These are phyloP conservation scores for Protostelium mycophagum DNA, from an alignment of 78 protist genomes.

Conservation along the genomic window DNA sequence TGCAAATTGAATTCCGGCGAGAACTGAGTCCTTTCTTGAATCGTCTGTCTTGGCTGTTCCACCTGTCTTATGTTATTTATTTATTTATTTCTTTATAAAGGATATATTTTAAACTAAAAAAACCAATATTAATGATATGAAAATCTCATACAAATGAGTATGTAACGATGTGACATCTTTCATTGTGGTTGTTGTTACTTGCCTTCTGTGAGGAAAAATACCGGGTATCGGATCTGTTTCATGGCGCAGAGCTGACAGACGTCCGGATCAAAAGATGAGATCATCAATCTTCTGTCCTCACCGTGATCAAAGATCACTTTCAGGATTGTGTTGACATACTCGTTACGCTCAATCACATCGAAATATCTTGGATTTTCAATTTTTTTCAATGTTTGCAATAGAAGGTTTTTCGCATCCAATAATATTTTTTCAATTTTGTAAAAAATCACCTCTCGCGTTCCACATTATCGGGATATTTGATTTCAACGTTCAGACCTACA, in stretches of 20 bases:
- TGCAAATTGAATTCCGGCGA: slow-evolving; percentile 51
- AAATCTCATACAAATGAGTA: too few relatives aligned
- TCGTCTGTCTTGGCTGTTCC: slow-evolving; percentile 3
- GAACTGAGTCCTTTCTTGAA: slow-evolving; percentile 39
- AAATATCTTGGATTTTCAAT: too few relatives aligned
- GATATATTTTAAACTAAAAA: too few relatives aligned
- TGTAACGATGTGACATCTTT: too few relatives aligned
- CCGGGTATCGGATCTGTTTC: slow-evolving; percentile 74
- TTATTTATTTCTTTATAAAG: too few relatives aligned
- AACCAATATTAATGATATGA: too few relatives aligned
- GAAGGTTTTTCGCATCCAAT: slow-evolving; percentile 37
- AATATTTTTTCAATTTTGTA: slow-evolving; percentile 46
- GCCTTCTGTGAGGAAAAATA: slow-evolving; percentile 62
- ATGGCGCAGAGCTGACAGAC: slow-evolving; percentile 24
- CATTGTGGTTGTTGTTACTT: slow-evolving; percentile 38
- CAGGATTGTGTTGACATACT: slow-evolving; percentile 41
- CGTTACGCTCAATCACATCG: slow-evolving; percentile 30
- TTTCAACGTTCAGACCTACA: slow-evolving; percentile 50
- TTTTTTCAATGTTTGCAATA: slow-evolving; percentile 18
- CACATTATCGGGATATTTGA: slow-evolving; percentile 49
- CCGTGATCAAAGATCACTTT: slow-evolving; percentile 50
- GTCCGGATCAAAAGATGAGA: slow-evolving; percentile 75
- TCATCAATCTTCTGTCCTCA: slow-evolving; percentile 47
- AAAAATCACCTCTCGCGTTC: slow-evolving; percentile 11
- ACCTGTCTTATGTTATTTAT: too few relatives aligned